Evolutionary conservation across 768 basidiomycete genomes (phyloP).

Genomic region (Phlebiopsis flavidoalba): DNA sequence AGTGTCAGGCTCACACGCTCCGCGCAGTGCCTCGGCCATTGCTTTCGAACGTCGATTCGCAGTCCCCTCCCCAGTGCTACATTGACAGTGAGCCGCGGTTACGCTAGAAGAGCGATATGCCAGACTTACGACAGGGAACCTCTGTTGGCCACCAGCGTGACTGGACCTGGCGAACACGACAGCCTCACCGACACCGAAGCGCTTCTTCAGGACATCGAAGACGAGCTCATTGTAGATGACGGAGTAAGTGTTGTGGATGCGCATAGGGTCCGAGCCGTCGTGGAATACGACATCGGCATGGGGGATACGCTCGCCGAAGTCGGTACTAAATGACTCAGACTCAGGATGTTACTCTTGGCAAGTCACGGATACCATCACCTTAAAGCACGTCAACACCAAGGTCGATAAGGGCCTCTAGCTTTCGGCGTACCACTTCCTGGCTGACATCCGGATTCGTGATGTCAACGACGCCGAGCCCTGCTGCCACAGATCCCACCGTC

Average conservation of each 20-base stretch:
- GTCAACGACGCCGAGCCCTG: conserved; percentile 58
- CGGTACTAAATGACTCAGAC: conserved; percentile 42
- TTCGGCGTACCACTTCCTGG: conserved; percentile 41
- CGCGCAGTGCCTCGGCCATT: conserved; percentile 71
- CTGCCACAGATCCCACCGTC: conserved; percentile 62
- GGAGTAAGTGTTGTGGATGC: conserved; percentile 70
- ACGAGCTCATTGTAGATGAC: conserved; percentile 68
- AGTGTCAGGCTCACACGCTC: conserved; percentile 58
- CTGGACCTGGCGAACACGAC: conserved; percentile 67
- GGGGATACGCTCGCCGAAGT: conserved; percentile 76
- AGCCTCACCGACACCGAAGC: conserved; percentile 60
- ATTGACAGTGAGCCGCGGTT: conserved; percentile 5
- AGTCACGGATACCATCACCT: no score
- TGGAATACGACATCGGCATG: conserved; percentile 57
- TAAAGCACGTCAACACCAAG: conserved; percentile 47
- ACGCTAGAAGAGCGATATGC: background rate
- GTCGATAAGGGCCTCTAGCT: conserved; percentile 38
- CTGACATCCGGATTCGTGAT: conserved; percentile 54
- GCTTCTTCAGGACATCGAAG: conserved; percentile 51
- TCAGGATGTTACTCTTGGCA: background rate
- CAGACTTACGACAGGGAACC: conserved; percentile 32
- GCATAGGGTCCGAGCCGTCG: conserved; percentile 63
- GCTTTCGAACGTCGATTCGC: conserved; percentile 74
- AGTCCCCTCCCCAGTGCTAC: conserved; percentile 70
- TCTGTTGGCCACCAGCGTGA: conserved; percentile 63